Evolutionary conservation across 2,329 filamentous ascomycete genomes (phyloP).

Genomic region (Aureobasidium sp.): DNA sequence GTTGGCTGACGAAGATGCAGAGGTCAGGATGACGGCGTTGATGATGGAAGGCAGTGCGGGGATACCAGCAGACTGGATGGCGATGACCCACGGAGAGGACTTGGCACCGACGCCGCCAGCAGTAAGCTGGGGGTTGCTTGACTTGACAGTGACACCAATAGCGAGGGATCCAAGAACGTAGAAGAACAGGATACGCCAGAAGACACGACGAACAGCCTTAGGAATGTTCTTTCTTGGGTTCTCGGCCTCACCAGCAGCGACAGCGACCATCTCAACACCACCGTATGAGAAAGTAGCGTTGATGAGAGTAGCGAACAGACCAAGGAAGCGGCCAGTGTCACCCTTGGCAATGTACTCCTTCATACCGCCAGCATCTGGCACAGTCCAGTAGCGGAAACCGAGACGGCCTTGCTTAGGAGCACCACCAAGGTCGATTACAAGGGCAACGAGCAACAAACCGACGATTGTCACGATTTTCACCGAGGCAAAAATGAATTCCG

Average conservation of each 20-base stretch:
- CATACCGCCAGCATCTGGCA: conserved; percentile 16
- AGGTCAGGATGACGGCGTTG: conserved; percentile 69
- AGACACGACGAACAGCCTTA: conserved; percentile 48
- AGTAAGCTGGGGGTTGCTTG: conserved; percentile 44
- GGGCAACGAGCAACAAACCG: conserved; percentile 32
- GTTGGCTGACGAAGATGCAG: conserved; percentile 63
- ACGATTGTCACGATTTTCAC: conserved; percentile 46
- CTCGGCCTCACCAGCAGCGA: conserved; percentile 49
- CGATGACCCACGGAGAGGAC: conserved; percentile 60
- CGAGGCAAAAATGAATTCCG: conserved; percentile 46
- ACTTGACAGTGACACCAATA: conserved; percentile 54
- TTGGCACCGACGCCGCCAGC: conserved; percentile 35
- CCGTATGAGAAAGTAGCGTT: conserved; percentile 46
- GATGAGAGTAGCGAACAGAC: conserved; percentile 48
- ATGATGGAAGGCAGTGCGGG: conserved; percentile 61
- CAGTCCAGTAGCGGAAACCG: conserved; percentile 61
- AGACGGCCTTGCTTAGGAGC: conserved; percentile 51
- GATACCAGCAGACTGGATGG: conserved; percentile 60
- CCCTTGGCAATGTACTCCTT: conserved; percentile 57
- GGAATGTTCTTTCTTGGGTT: conserved; percentile 49
- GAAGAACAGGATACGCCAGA: conserved; percentile 50
- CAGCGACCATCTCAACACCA: conserved; percentile 48
- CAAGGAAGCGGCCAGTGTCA: conserved; percentile 55
- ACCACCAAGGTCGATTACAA: conserved; percentile 57
- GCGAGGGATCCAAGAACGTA: conserved; percentile 51